Conservation (phyloP, 2,329 filamentous ascomycete genomes). For the Colletotrichum trifolii region DNA sequence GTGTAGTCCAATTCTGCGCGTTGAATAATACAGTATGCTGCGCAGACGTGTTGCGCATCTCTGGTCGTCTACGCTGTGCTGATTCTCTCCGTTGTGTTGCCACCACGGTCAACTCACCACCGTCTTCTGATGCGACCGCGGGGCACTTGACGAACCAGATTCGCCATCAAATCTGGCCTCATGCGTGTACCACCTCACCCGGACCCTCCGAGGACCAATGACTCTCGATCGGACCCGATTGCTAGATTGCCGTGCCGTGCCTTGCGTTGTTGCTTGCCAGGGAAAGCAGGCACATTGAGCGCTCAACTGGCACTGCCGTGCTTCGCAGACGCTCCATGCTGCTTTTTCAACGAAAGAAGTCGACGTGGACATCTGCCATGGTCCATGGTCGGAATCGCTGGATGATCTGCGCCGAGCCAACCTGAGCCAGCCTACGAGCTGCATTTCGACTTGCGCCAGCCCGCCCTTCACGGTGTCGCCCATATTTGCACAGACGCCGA, state of each 20-base stretch:
- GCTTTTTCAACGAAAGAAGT: no score
- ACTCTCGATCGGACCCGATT: constrained; percentile 23
- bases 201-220: constrained; percentile 8
- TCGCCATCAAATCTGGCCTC: no score
- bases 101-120: no score
- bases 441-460: constrained; percentile 8
- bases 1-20: constrained; percentile 11
- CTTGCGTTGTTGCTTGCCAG: neutral
- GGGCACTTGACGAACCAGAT: no score
- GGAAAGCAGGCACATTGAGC: no score
- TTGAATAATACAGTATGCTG: constrained; percentile 1
- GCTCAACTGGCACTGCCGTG: constrained; percentile 19
- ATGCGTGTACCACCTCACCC: neutral
- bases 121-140: no score
- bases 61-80: no score
- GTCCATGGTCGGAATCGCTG: neutral
- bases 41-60: constrained; percentile 3
- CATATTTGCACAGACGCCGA: neutral
- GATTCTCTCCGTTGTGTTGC: no score
- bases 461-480: neutral
- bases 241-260: constrained; percentile 18
- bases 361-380: no score
- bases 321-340: constrained; percentile 6
- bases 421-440: neutral
- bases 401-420: constrained; percentile 13